These are phyloP conservation scores for Pythium phragmitis DNA, from an alignment of 352 stramenopile genomes.

Conservation along the genomic window DNA sequence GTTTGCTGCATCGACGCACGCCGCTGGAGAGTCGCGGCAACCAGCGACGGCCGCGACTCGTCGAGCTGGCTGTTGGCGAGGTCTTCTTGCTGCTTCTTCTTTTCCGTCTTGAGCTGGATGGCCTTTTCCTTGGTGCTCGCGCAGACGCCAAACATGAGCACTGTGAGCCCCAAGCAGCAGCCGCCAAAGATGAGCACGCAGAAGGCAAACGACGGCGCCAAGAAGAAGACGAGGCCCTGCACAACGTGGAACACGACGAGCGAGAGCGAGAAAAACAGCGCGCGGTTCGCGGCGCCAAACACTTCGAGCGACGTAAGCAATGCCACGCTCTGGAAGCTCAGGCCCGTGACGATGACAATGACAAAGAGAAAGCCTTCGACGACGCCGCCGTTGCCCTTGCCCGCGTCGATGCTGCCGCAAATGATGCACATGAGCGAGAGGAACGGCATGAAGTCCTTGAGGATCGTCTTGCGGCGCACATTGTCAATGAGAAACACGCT, in stretches of 20 bases:
- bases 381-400: constrained; percentile 42
- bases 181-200: constrained; percentile 55
- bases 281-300: constrained; percentile 57
- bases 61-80: constrained; percentile 18
- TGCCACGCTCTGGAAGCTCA: constrained; percentile 73
- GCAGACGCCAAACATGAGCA: constrained; percentile 71
- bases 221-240: constrained; percentile 55
- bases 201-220: constrained; percentile 59
- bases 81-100: constrained; percentile 55
- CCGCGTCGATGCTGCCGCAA: constrained; percentile 55
- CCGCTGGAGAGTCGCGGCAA: constrained; percentile 29
- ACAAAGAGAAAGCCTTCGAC: constrained; percentile 58
- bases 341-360: constrained; percentile 60
- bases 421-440: constrained; percentile 52
- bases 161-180: constrained; percentile 44
- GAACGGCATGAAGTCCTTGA: constrained; percentile 87
- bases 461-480: constrained; percentile 86
- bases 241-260: constrained; percentile 64
- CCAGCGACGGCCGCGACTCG: constrained; percentile 21
- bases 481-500: constrained; percentile 77
- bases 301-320: constrained; percentile 85
- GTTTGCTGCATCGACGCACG: constrained; percentile 52
- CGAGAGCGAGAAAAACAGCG: constrained; percentile 68
- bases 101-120: constrained; percentile 86
- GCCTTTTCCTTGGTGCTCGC: constrained; percentile 79